These are phyloP conservation scores for Fusarium sp. DNA, from an alignment of 2,329 filamentous ascomycete species.

Conservation along the genomic window DNA sequence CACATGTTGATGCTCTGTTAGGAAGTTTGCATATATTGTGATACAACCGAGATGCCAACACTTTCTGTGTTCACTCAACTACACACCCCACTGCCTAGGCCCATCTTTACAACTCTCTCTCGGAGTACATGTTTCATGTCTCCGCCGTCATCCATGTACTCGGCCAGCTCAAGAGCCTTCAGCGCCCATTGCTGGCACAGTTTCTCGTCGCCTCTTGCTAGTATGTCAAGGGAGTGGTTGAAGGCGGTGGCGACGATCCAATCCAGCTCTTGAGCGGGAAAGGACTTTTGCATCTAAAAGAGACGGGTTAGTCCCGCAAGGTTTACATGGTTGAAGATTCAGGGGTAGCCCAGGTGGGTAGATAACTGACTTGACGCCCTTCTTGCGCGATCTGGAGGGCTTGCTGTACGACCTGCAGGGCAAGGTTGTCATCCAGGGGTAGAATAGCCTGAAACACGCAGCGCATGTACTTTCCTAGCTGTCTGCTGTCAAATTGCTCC, in stretches of 20 bases:
- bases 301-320: constrained; percentile 7
- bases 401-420: constrained; percentile 76
- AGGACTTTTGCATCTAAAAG: constrained; percentile 61
- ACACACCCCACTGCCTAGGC: constrained; percentile 30
- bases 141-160: constrained; percentile 70
- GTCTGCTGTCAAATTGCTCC: constrained; percentile 69
- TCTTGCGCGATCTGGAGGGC: constrained; percentile 68
- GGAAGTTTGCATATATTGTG: not conserved
- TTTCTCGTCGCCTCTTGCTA: constrained; percentile 68
- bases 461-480: constrained; percentile 83
- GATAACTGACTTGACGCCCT: constrained; percentile 60
- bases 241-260: constrained; percentile 81
- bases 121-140: constrained; percentile 62
- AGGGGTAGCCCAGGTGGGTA: not conserved
- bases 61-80: not conserved
- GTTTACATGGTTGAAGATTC: constrained; percentile 19
- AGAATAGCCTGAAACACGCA: constrained; percentile 82
- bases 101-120: constrained; percentile 61
- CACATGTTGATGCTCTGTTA: not conserved
- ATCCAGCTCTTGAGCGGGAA: constrained; percentile 79
- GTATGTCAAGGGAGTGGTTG: constrained; percentile 80
- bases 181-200: constrained; percentile 74
- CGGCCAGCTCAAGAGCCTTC: constrained; percentile 74
- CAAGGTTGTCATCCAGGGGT: constrained; percentile 68
- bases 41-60: not conserved